Evolutionary conservation across 768 basidiomycete species (phyloP).

Genomic region (Pholiota conissans): DNA sequence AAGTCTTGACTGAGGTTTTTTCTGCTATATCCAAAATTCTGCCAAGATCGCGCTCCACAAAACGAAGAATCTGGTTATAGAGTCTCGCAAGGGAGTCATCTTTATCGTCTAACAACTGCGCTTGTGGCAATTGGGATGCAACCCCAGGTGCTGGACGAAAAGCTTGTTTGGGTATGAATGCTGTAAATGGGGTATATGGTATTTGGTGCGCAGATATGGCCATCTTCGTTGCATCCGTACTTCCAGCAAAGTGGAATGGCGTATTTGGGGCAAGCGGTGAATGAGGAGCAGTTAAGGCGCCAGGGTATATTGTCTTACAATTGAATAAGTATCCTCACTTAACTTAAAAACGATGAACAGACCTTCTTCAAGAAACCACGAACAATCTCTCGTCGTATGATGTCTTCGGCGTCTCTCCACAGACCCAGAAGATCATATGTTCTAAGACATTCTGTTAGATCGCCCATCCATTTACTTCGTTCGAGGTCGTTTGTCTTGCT

Average conservation of each 20-base stretch:
- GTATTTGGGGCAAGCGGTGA: slow-evolving; percentile 80
- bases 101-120: slow-evolving; percentile 61
- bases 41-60: slow-evolving; percentile 73
- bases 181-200: slow-evolving; percentile 54
- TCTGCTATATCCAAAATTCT: slow-evolving; percentile 80
- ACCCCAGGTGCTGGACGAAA: slow-evolving; percentile 32
- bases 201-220: slow-evolving; percentile 38
- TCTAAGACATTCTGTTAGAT: slow-evolving; percentile 75
- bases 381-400: slow-evolving; percentile 71
- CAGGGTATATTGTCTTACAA: slow-evolving; percentile 69
- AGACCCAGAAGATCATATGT: slow-evolving; percentile 80
- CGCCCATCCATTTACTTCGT: slow-evolving; percentile 58
- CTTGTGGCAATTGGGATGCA: slow-evolving; percentile 33
- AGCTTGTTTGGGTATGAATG: slow-evolving; percentile 53
- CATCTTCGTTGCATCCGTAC: slow-evolving; percentile 23
- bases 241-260: slow-evolving; percentile 49
- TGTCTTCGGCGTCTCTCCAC: slow-evolving; percentile 88
- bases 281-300: slow-evolving; percentile 64
- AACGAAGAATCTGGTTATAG: slow-evolving; percentile 81
- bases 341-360: slow-evolving; percentile 8
- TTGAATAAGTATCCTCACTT: slow-evolving; percentile 6
- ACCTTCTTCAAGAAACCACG: slow-evolving; percentile 80
- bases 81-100: slow-evolving; percentile 72
- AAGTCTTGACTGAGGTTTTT: slow-evolving; percentile 51
- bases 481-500: slow-evolving; percentile 61